These are phyloP conservation scores for Conticribra weissflogii DNA, from an alignment of 108 stramenopile genomes.

Conservation along the genomic window DNA sequence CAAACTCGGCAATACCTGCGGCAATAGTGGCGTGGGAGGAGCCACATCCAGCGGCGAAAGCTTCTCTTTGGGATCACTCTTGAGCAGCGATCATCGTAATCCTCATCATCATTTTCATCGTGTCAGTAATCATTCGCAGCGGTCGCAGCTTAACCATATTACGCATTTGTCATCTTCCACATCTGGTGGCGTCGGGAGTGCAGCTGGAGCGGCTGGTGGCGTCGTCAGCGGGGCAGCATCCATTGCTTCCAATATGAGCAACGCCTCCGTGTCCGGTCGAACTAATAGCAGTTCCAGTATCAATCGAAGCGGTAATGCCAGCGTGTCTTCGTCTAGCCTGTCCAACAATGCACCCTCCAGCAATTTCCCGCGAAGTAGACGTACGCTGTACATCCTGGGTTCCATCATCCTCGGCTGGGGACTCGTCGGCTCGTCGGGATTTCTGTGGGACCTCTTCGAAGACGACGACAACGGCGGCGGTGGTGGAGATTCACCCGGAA, in stretches of 20 bases:
- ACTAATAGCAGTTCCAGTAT: not conserved
- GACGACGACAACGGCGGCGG: not conserved
- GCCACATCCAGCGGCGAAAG: not conserved
- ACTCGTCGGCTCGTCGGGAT: slow-evolving; percentile 15
- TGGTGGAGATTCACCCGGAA: not conserved
- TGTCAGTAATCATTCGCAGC: too few relatives aligned
- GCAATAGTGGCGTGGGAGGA: too few relatives aligned
- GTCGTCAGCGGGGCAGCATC: not conserved
- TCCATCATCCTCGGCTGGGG: slow-evolving; percentile 14
- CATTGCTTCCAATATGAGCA: too few relatives aligned
- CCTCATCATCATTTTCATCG: too few relatives aligned
- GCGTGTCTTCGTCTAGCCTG: too few relatives aligned
- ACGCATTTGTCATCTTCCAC: not conserved
- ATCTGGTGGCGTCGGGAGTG: not conserved
- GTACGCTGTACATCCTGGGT: slow-evolving; percentile 3
- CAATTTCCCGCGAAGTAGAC: not conserved
- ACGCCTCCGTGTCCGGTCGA: too few relatives aligned
- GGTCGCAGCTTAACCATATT: not conserved
- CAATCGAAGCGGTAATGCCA: not conserved
- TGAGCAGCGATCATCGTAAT: not conserved
- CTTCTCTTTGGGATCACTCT: not conserved
- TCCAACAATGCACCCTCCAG: too few relatives aligned
- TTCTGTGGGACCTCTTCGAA: slow-evolving; percentile 5
- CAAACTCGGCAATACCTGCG: too few relatives aligned
- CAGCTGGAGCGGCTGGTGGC: not conserved